phyloP scores from a whole-genome alignment of 106 monocot species.

The Phalaenopsis equestris region DNA sequence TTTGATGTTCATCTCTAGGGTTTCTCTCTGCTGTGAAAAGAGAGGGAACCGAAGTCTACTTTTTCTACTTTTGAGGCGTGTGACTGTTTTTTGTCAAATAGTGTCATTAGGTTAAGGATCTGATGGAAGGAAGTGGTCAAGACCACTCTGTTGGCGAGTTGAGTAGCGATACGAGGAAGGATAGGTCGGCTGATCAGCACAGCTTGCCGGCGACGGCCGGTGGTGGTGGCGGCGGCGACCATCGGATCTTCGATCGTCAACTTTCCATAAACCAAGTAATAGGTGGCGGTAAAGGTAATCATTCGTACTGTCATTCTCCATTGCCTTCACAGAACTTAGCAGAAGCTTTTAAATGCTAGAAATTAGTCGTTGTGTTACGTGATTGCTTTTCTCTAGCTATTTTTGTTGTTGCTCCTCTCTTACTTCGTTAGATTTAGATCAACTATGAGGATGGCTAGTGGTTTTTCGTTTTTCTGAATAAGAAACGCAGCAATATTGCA shows the following conservation, averaged over 20 bases:
- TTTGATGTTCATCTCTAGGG: not conserved
- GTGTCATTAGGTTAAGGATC: not conserved
- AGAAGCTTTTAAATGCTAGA: not conserved
- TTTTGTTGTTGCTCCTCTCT: not conserved
- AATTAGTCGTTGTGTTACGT: not conserved
- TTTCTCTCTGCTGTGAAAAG: not conserved
- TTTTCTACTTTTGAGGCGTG: not conserved
- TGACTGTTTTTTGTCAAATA: not conserved
- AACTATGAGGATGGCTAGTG: not conserved
- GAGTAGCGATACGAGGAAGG: constrained; percentile 36
- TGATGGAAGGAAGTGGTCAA: constrained; percentile 17
- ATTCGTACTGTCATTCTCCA: not conserved
- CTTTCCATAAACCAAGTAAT: constrained; percentile 68
- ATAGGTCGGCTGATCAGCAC: constrained; percentile 31
- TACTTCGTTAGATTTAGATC: not conserved
- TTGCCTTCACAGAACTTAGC: not conserved
- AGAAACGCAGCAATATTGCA: not conserved
- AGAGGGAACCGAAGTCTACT: not conserved
- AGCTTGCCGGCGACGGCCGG: constrained; percentile 14
- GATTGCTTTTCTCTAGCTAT: not conserved
- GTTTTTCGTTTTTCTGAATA: not conserved
- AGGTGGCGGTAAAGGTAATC: constrained; percentile 67
- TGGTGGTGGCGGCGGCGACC: constrained; percentile 8
- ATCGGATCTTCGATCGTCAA: constrained; percentile 60
- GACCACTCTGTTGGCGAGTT: constrained; percentile 6